Base-by-base conservation (phyloP, 2,329 filamentous ascomycete genomes). In the Ilyonectria mors-panacis region DNA sequence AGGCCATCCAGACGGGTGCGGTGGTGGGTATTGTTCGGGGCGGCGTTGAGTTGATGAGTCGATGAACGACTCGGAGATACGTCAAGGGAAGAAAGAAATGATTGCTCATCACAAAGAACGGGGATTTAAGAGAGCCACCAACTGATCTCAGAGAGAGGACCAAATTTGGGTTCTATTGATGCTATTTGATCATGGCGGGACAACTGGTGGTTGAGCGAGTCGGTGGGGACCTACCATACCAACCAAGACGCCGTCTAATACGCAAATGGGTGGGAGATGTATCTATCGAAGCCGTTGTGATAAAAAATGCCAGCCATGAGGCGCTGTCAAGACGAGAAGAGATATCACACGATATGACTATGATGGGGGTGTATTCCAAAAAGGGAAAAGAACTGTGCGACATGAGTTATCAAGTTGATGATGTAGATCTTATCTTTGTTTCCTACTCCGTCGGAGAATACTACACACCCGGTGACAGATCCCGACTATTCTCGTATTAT, bases 1-100 rank as follows among this genome's bases (percentile, higher is more conserved):
- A 99, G 83, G 84, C 85, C 6, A 89, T 99, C 65, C 96, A 99
- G 84, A 98, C 96, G 0, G 95, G 96, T 7, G 96, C 95, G 0
- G 86, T 98, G 51, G 94, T 98, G 12, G 96, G 95, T 1, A 93
- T 97, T 6, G 89, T 99, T 47, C 87, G 96, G 68, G 92, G 89
- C 63, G 96, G 96, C 0, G 95, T 94, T 33, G 95, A 97, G 79
- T 82, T 98, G 73, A 84, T 83, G 82, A 74, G 79, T 37, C 72
- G 73, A 54, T 82, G 69, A 73, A 42, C 17, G 30, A 15, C 21
- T 42, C 19, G 4, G 54, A 39, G 17, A 23, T 53, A 17, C 15
- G 17, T 10, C 13, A 23, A 17, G 30, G 9, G 57, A 26, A 39
- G 59, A 45, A 13, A 28, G 6, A 42, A 30, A 23, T 10, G 10